Base-by-base conservation (phyloP, 2,329 filamentous ascomycete genomes). In the Akanthomyces uredinophilus region DNA sequence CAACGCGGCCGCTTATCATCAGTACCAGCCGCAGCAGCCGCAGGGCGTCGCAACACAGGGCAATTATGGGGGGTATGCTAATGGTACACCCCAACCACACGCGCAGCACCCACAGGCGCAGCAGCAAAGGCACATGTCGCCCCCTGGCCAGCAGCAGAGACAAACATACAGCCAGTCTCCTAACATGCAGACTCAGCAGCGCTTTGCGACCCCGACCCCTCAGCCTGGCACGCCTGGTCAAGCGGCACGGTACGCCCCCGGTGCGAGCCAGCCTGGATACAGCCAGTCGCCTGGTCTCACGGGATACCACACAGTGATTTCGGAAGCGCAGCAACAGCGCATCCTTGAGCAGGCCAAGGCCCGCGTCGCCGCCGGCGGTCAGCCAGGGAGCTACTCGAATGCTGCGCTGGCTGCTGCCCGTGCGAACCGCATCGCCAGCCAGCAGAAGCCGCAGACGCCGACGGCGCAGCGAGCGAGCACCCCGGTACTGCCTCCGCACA, bases 291-390 rank as follows among this genome's bases (percentile, higher is more conserved):
- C 74, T 27, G 76, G 75, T 18, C 70, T 77, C 4, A 75, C 78
- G 3, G 79, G 79, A 37, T 82, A 81, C 62, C 78, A 80, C 52
- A 81, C 78, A 5, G 78, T 81, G 52, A 80, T 81, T 68, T 75
- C 77, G 43, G 78, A 81, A 65, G 75, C 76, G 18, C 79, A 81
- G 63, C 80, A 82, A 67, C 78, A 80, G 67, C 77, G 79, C 60
- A 77, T 81, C 52, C 72, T 81, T 68, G 80, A 83, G 58, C 80
- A 83, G 68, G 79, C 81, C 8, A 79, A 80, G 60, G 80, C 79
- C 3, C 72, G 79, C 29, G 76, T 78, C 16, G 78, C 78, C 18
- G 78, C 78, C 0, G 77, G 79, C 0, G 77, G 79, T 56, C 77
- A 79, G 64, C 73, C 76, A 32, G 74, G 74, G 24, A 77, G 78